Base-by-base conservation (phyloP, 176 grass and related monocot species). In the Triticum monococcum region DNA sequence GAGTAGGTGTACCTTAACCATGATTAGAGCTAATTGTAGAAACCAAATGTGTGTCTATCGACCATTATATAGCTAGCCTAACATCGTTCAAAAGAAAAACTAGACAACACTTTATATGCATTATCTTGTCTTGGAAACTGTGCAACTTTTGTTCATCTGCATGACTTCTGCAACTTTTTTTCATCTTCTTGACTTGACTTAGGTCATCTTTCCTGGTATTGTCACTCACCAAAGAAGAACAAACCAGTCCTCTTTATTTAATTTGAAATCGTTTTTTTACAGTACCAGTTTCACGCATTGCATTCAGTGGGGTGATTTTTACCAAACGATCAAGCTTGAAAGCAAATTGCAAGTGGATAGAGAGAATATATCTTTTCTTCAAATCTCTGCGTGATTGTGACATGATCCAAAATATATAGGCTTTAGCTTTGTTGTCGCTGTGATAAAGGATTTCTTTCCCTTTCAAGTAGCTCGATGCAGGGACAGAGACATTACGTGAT, bases 311-410 rank as follows among this genome's bases (percentile, higher is more conserved):
- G 30, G 50, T 88, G 40, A 72, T 38, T 66, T 88, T 72, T 36
- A 66, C 70, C 81, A 63, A 77, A 85, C 32, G 6, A 24, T 67
- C 23, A 77, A 88, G 52, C 38, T 72, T 37, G 32, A 88, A 85
- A 88, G 78, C 63, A 81, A 88, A 84, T 46, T 81, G 64, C 79
- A 86, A 78, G 78, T 88, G 82, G 82, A 66, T 91, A 86, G 59
- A 91, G 82, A 82, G 78, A 85, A 82, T 78, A 82, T 82, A 78
- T 88, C 78, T 73, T 83, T 87, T 86, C 64, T 65, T 82, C 56
- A 88, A 88, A 88, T 88, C 86, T 91, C 50, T 82, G 40, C 10
- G 56, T 88, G 82, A 88, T 59, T 76, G 81, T 88, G 90, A 82
- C 86, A 88, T 88, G 72, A 56, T 13, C 82, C 90, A 88, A 85